phyloP scores from a whole-genome alignment of 1,284 basidiomycete genomes.

The Ganoderma resinaceum region DNA sequence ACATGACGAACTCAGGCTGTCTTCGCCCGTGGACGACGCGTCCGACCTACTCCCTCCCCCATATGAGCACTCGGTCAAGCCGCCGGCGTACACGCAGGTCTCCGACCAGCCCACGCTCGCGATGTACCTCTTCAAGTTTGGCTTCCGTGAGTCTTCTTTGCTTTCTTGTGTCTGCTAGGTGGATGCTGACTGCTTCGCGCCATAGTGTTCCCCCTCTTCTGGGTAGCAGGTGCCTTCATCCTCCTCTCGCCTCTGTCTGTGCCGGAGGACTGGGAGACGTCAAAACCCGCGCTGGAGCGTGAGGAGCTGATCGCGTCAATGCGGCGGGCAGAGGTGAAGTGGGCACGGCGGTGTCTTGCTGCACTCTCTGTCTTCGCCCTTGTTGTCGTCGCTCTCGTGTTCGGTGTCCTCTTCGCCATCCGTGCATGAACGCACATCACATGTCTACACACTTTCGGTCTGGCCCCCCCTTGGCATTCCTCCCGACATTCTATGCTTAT shows the following conservation, averaged over 20 bases:
- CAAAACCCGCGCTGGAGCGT: slow-evolving; percentile 46
- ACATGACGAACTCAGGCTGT: slow-evolving; percentile 31
- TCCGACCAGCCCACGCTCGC: slow-evolving; percentile 42
- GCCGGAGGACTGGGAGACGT: slow-evolving; percentile 46
- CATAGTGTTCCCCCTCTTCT: slow-evolving; percentile 53
- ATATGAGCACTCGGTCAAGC: slow-evolving; percentile 34
- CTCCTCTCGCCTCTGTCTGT: slow-evolving; percentile 47
- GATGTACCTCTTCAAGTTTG: slow-evolving; percentile 44
- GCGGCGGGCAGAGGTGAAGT: slow-evolving; percentile 47
- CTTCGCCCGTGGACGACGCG: slow-evolving; percentile 18
- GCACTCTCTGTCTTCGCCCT: slow-evolving; percentile 10
- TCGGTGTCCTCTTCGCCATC: slow-evolving; percentile 11
- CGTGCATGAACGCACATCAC: slow-evolving; percentile 5
- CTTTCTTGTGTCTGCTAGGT: neutral
- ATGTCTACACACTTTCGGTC: neutral
- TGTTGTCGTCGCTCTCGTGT: slow-evolving; percentile 2
- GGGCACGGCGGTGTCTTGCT: slow-evolving; percentile 49
- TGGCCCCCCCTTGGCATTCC: neutral
- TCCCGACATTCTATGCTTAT: neutral
- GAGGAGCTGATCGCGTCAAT: slow-evolving; percentile 44
- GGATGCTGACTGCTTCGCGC: neutral
- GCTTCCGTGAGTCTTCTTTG: slow-evolving; percentile 36
- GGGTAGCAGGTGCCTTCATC: slow-evolving; percentile 48
- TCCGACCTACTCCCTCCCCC: slow-evolving; percentile 33
- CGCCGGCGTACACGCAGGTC: slow-evolving; percentile 35